These are phyloP conservation scores for Coemansia sp. DNA, from an alignment of 192 early-diverging fungal genomes.

Conservation along the genomic window DNA sequence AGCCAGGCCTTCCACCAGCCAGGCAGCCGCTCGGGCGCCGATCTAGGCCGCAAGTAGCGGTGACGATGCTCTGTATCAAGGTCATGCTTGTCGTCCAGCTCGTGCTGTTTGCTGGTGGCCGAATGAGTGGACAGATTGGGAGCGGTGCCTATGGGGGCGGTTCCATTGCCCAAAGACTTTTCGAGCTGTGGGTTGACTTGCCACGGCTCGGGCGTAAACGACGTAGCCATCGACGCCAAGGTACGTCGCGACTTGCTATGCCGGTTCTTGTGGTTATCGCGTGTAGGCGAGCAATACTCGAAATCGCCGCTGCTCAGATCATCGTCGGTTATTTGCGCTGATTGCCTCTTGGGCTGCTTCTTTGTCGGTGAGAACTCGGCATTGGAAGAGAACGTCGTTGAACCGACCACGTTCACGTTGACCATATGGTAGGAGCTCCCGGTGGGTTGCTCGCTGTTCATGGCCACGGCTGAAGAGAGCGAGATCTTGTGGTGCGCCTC, in stretches of 20 bases:
- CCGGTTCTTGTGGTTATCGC: neutral
- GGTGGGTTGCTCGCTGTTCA: neutral
- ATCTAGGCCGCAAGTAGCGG: constrained; percentile 24
- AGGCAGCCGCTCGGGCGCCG: constrained; percentile 32
- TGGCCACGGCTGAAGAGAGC: neutral
- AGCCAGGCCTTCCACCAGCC: constrained; percentile 53
- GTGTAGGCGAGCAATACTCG: constrained; percentile 9
- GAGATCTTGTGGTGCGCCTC: neutral
- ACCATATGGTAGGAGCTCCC: neutral
- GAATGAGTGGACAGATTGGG: neutral
- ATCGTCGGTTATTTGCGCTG: neutral
- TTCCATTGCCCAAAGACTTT: constrained; percentile 10
- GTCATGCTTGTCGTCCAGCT: neutral
- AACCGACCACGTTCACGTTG: constrained; percentile 1
- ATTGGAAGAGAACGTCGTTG: constrained; percentile 6
- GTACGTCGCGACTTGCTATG: constrained; percentile 38
- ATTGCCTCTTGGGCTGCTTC: neutral
- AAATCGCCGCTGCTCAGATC: constrained; percentile 17
- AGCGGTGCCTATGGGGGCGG: neutral
- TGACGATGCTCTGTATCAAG: neutral
- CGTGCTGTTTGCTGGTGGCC: neutral
- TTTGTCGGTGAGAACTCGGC: neutral
- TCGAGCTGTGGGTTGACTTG: constrained; percentile 46
- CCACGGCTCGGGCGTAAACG: constrained; percentile 50
- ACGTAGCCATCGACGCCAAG: constrained; percentile 34